Evolutionary conservation across 345 rosid species (phyloP), one percentile per base, ranked within the genome.

Genomic region (Pistacia integerrima): DNA sequence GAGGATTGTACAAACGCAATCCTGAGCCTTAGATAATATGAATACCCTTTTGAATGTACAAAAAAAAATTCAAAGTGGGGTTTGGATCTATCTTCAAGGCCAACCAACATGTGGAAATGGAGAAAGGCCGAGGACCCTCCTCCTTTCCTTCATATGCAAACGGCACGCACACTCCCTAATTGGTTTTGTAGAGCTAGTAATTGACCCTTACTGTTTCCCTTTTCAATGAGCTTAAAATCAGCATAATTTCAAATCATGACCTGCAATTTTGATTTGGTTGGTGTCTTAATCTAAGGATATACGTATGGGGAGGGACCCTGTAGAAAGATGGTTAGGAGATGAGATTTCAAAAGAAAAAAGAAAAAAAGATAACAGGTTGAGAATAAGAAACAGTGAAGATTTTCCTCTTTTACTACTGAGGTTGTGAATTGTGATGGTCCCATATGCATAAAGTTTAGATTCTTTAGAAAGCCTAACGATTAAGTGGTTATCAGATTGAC

Each of bases 71-170:
- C 4, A 18, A 18, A 76, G 67, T 68, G 74, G 68, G 74, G 52
- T n/a, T 76, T 48, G 36, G 10, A 59, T 69, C 33, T 20, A 69
- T 62, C 63, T 61, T 63, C 58, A 55, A 76, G 61, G 16, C 60
- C 11, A n/a, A 56, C 66, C 38, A 71, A 57, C 54, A 76, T 6
- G 46, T 33, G 17, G 36, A 49, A 14, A 25, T 20, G 55, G 20
- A 41, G n/a, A 49, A 11, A 68, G 6, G 22, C 60, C 7, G 38
- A 36, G 63, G 70, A 20, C 8, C 70, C 38, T 48, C 41, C 7
- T 46, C 33, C 8, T 4, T 7, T 4, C 13, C 17, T 33, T 4
- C 18, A 17, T 16, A 41, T 65, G 69, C 8, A 38, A 38, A 20
- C 51, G 46, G 51, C 69, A 18, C 30, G 16, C 28, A 65, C 16